Percentiles rank a stretch among this genome's conserved stretches.
Evolutionary conservation across 805 yeast species (phyloP).

Genomic region (Wickerhamiella spandovensis): DNA sequence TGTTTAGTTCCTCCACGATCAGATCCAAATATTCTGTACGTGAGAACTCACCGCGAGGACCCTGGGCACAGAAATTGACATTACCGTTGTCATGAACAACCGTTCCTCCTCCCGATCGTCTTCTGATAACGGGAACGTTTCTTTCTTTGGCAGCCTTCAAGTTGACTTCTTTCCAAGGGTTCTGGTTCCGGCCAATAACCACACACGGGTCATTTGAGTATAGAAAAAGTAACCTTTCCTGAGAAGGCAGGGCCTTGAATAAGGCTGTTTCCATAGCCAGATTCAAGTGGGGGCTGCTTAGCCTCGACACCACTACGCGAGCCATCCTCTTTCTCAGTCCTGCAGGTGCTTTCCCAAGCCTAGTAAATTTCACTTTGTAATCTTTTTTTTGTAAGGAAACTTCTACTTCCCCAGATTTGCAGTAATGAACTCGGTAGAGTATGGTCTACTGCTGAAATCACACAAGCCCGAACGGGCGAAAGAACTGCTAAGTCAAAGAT

Average conservation of each 20-base stretch:
- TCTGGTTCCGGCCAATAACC: constrained; percentile 93
- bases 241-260: constrained; percentile 30
- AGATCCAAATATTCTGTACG: constrained; percentile 38
- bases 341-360: not conserved
- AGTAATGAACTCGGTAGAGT: constrained; percentile 16
- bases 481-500: constrained; percentile 27
- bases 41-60: constrained; percentile 49
- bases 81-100: constrained; percentile 92
- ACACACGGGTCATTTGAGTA: constrained; percentile 74
- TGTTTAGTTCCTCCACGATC: constrained; percentile 31
- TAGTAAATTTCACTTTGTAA: not conserved
- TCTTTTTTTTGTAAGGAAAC: not conserved
- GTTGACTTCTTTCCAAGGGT: constrained; percentile 81
- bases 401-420: too few relatives aligned
- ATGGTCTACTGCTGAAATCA: constrained; percentile 19
- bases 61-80: constrained; percentile 71
- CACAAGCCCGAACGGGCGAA: constrained; percentile 21
- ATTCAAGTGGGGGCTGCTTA: constrained; percentile 58
- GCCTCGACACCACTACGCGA: constrained; percentile 27
- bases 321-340: not conserved
- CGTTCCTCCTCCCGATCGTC: constrained; percentile 91
- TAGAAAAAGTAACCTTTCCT: constrained; percentile 45
- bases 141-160: constrained; percentile 37
- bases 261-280: constrained; percentile 72
- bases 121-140: constrained; percentile 54